Conservation (phyloP, 441 rosid genomes). For the Euphorbia schlechtendalii region DNA sequence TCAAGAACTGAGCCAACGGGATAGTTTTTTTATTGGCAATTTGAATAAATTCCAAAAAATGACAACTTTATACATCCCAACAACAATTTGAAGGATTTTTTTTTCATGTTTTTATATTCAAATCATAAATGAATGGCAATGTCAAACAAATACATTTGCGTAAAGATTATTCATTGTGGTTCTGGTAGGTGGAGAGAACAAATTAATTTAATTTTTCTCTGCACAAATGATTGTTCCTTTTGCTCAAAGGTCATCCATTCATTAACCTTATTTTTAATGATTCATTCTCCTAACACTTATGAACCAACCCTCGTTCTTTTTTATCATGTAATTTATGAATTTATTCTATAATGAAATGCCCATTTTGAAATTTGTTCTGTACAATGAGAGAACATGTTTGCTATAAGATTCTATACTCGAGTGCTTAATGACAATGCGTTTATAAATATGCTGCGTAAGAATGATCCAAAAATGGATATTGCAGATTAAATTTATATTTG, state of each 20-base stretch:
- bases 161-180: not conserved
- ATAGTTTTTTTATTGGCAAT: too few relatives aligned
- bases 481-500: too few relatives aligned
- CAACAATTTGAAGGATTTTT: not conserved
- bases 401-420: too few relatives aligned
- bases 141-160: not conserved
- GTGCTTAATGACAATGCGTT: too few relatives aligned
- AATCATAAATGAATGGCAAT: not conserved
- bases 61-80: not conserved
- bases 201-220: slow-evolving; percentile 3
- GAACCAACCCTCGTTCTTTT: not conserved
- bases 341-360: too few relatives aligned
- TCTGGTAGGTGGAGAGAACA: slow-evolving; percentile 8
- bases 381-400: too few relatives aligned
- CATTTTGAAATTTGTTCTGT: too few relatives aligned
- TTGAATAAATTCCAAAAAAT: too few relatives aligned
- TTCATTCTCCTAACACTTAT: not conserved
- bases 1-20: too few relatives aligned
- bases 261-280: slow-evolving; percentile 17
- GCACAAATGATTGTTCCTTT: slow-evolving; percentile 14
- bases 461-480: too few relatives aligned
- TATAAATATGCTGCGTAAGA: too few relatives aligned
- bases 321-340: too few relatives aligned
- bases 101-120: not conserved
- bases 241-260: slow-evolving; percentile 18